Evolutionary conservation across 495 filamentous ascomycete genomes (phyloP), one percentile per base, ranked within the genome.

Genomic region (Bathelium albidoporum): DNA sequence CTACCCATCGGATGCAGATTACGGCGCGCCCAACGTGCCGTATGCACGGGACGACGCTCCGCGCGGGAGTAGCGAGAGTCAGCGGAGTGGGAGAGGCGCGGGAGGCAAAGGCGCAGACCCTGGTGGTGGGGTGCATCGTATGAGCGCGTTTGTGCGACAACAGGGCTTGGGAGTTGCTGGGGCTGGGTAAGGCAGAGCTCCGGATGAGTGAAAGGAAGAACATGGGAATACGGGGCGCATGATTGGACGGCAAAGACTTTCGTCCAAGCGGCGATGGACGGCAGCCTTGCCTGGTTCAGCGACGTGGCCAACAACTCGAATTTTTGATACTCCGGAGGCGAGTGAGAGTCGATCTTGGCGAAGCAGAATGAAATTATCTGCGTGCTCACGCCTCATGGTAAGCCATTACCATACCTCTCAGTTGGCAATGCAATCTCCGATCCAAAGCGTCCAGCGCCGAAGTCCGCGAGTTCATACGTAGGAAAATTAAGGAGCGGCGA

Each of bases 71-170:
- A 55, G 49, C 24, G 49, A 55, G 49, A 55, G 49, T 55, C 20
- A 26, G 49, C n/a, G 49, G 49, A 55, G 49, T 55, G 49, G 2
- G 49, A 10, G 49, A 24, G n/a, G 49, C 10, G 7, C 1, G 22
- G 49, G 4, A 29, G 49, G 49, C 4, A 10, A 20, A 24, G 24
- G 49, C 7, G 49, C 10, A 16, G n/a, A 20, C 2, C 10, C 10
- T 2, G 49, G 20, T 4, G 49, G 49, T 5, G 49, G 20, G 49
- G 29, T 24, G 49, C 49, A 55, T 55, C 49, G 49, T n/a, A 55
- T 55, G 49, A 55, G 49, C 29, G 49, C 49, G 49, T 55, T 55
- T 55, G 49, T 55, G 20, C 10, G 49, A 29, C 49, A 55, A 24
- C 49, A 55, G 49, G 49, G 49, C 20, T 29, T 55, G 24, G 49